phyloP scores from a whole-genome alignment of 441 rosid species.

The Pelargonium citronellum region DNA sequence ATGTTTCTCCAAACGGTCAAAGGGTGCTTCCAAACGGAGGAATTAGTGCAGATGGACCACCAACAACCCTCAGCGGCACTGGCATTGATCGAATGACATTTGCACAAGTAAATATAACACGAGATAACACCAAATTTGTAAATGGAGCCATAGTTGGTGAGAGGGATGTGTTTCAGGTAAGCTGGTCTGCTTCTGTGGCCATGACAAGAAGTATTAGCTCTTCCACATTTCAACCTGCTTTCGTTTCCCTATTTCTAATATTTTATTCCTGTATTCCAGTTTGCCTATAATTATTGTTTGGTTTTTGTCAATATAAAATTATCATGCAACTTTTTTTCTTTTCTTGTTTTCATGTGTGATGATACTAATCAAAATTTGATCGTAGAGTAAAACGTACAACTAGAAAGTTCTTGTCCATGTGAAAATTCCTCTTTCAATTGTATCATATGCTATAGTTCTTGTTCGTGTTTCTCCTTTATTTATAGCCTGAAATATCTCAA shows the following conservation, averaged over 20 bases:
- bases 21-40: constrained; percentile 93
- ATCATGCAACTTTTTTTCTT: too few relatives aligned
- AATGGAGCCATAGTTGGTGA: constrained; percentile 95
- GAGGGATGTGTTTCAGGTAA: constrained; percentile 88
- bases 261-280: too few relatives aligned
- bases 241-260: too few relatives aligned
- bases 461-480: too few relatives aligned
- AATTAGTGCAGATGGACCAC: constrained; percentile 98
- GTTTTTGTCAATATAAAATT: too few relatives aligned
- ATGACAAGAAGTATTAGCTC: too few relatives aligned
- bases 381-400: background rate
- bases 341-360: too few relatives aligned
- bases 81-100: constrained; percentile 88
- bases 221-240: too few relatives aligned
- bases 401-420: background rate
- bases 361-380: background rate
- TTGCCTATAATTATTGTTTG: too few relatives aligned
- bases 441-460: too few relatives aligned
- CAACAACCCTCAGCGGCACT: constrained; percentile 95
- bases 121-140: constrained; percentile 81
- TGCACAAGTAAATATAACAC: constrained; percentile 85
- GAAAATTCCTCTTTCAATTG: background rate
- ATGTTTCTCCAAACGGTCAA: constrained; percentile 76
- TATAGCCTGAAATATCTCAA: background rate
- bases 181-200: constrained; percentile 17